phyloP scores from a whole-genome alignment of 169 alveolate species.

The Plasmodium fragile region DNA sequence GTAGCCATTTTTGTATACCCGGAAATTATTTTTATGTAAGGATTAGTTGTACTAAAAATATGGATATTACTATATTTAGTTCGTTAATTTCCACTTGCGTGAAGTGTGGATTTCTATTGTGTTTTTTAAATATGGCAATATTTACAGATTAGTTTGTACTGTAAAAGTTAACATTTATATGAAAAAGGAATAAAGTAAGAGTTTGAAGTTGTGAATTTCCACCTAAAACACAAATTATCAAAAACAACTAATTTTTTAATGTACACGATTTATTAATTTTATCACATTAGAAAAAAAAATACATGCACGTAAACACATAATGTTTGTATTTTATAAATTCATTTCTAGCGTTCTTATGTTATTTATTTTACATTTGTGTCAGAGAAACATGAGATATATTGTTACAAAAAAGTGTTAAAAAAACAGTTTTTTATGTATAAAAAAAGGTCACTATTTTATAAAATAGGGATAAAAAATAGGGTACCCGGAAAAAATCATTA shows the following conservation, averaged over 20 bases:
- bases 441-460: not conserved
- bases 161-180: not conserved
- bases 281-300: too few relatives aligned
- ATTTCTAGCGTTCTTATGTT: not conserved
- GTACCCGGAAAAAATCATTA: not conserved
- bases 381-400: not conserved
- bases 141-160: not conserved
- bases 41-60: not conserved
- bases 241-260: too few relatives aligned
- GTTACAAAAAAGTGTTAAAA: not conserved
- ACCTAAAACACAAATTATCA: too few relatives aligned
- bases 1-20: not conserved
- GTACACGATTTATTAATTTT: not conserved
- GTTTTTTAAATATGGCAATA: not conserved
- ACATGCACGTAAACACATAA: not conserved
- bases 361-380: not conserved
- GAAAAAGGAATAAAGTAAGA: not conserved
- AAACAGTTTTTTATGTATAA: too few relatives aligned
- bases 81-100: not conserved
- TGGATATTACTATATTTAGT: not conserved
- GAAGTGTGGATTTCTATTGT: not conserved
- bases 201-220: not conserved
- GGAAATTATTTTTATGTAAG: not conserved
- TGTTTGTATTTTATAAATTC: too few relatives aligned
- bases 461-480: not conserved